Evolutionary conservation across 2,329 filamentous ascomycete genomes (phyloP).

Genomic region (Cladosporium sp.): DNA sequence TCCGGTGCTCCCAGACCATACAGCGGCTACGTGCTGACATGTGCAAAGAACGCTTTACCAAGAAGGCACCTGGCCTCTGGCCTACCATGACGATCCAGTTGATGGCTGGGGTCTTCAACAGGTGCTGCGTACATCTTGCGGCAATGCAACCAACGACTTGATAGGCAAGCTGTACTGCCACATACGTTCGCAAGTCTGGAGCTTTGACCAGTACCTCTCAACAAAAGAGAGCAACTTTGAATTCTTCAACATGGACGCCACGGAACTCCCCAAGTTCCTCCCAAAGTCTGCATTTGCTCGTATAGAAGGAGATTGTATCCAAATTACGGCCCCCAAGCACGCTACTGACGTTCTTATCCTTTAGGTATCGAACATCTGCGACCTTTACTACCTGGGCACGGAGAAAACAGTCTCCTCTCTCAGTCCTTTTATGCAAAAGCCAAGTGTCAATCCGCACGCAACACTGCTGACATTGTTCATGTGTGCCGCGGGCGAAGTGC

Average conservation of each 20-base stretch:
- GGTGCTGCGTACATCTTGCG: background rate
- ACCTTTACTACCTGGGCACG: constrained; percentile 38
- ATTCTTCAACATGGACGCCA: background rate
- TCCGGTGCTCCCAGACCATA: too few relatives aligned
- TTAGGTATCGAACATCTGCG: constrained; percentile 46
- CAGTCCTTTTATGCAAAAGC: constrained; percentile 37
- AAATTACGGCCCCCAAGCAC: background rate
- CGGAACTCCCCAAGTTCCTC: background rate
- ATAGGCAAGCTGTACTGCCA: background rate
- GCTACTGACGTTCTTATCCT: constrained; percentile 1
- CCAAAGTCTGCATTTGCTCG: constrained; percentile 35
- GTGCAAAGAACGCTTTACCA: background rate
- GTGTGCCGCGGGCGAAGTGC: constrained; percentile 34
- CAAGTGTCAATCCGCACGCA: constrained; percentile 40
- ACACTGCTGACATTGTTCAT: constrained; percentile 46
- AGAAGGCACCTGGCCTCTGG: background rate
- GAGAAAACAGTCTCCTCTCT: constrained; percentile 31
- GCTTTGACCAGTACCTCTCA: background rate
- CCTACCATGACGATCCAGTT: background rate
- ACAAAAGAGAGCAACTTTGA: background rate
- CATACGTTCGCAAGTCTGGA: background rate
- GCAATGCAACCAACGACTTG: background rate
- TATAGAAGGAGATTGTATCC: constrained; percentile 39
- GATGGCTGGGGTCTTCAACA: background rate
- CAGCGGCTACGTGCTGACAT: background rate